phyloP scores from a whole-genome alignment of 1,284 basidiomycete species.

The Puccinia novopanici region DNA sequence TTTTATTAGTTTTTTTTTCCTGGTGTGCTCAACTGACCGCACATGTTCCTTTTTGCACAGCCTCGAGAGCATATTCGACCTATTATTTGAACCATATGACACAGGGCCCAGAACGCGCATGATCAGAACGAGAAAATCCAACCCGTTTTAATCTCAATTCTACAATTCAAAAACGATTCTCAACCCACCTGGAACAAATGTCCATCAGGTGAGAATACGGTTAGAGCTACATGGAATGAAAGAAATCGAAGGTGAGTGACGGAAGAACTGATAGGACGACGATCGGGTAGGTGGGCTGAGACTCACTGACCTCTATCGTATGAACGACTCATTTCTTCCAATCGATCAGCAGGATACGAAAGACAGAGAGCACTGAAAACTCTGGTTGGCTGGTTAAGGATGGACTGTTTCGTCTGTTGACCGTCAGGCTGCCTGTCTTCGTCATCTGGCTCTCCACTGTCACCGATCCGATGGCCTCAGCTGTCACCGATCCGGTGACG shows the following conservation, averaged over 20 bases:
- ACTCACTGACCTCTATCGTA: slow-evolving; percentile 59
- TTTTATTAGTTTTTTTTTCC: neutral
- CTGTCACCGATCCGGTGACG: neutral
- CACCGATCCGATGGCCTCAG: neutral
- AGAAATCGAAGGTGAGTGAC: neutral
- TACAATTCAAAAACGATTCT: neutral
- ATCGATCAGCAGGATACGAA: neutral
- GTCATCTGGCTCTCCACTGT: neutral
- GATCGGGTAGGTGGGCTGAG: neutral
- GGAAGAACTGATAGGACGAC: neutral
- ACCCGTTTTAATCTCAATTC: neutral
- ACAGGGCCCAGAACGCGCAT: neutral
- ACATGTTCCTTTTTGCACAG: slow-evolving; percentile 94
- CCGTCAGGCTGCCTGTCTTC: neutral
- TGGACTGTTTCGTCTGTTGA: neutral
- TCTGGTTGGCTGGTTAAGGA: neutral
- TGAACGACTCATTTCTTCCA: slow-evolving; percentile 49
- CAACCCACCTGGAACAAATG: slow-evolving; percentile 78
- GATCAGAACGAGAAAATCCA: neutral
- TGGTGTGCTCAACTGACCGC: slow-evolving; percentile 68
- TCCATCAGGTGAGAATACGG: slow-evolving; percentile 91
- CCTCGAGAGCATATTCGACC: slow-evolving; percentile 98
- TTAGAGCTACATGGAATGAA: slow-evolving; percentile 66
- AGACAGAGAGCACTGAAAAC: too few relatives aligned
- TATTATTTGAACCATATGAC: slow-evolving; percentile 58